phyloP scores from a whole-genome alignment of 352 stramenopile species.

The Globisporangium cederbergense region DNA sequence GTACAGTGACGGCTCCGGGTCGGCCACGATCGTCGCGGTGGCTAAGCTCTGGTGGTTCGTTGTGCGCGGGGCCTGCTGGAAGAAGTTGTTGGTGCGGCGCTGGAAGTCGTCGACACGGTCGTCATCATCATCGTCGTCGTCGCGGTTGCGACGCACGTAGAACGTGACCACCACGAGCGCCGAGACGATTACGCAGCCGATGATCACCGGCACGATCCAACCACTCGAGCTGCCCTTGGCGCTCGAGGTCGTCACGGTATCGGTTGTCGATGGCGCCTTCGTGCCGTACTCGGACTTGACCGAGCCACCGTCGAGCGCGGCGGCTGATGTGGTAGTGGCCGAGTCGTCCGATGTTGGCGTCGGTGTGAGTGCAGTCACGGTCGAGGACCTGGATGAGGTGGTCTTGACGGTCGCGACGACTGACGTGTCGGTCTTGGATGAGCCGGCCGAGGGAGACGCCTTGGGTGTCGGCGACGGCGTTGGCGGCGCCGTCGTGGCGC shows the following conservation, averaged over 20 bases:
- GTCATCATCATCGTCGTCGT: slow-evolving; percentile 46
- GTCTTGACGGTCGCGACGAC: slow-evolving; percentile 22
- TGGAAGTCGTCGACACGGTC: slow-evolving; percentile 41
- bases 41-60: slow-evolving; percentile 39
- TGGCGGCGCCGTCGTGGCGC: slow-evolving; percentile 20
- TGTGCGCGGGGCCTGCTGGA: slow-evolving; percentile 45
- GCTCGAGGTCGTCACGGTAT: slow-evolving; percentile 22
- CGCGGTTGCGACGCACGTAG: slow-evolving; percentile 48
- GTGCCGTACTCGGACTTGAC: slow-evolving; percentile 53
- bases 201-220: slow-evolving; percentile 59
- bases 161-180: slow-evolving; percentile 55
- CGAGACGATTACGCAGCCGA: slow-evolving; percentile 50
- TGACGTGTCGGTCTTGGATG: slow-evolving; percentile 14
- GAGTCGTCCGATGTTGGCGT: slow-evolving; percentile 22
- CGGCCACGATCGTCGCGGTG: not conserved
- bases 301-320: slow-evolving; percentile 32
- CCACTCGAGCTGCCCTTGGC: slow-evolving; percentile 18
- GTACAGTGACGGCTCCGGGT: slow-evolving; percentile 15
- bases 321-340: slow-evolving; percentile 19
- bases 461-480: slow-evolving; percentile 13
- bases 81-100: slow-evolving; percentile 59
- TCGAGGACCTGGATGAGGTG: slow-evolving; percentile 16
- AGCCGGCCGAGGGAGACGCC: slow-evolving; percentile 2
- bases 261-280: slow-evolving; percentile 27
- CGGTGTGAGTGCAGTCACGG: slow-evolving; percentile 20